A percentile compares a stretch with the other conserved stretches of the same genome.
Conservation (phyloP, 202 grass and related monocot species). For the Brachypodium distachyon region DNA sequence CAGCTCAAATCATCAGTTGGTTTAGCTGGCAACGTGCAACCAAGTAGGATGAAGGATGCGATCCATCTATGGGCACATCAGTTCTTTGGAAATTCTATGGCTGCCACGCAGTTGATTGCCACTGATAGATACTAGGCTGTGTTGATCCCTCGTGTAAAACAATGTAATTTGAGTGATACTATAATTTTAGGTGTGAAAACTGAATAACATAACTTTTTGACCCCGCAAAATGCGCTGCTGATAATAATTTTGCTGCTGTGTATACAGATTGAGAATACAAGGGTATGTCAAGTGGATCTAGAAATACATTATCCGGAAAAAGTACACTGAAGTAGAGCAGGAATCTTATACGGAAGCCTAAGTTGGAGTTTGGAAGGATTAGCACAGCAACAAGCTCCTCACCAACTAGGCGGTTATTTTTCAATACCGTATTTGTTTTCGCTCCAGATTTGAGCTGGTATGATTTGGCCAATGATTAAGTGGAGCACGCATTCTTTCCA, state of each 20-base stretch:
- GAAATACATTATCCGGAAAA: neutral
- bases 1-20: neutral
- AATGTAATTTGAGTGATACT: neutral
- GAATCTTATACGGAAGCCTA: neutral
- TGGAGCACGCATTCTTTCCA: neutral
- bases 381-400: neutral
- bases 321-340: neutral
- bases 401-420: neutral
- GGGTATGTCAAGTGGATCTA: neutral
- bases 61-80: neutral
- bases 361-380: neutral
- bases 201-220: neutral
- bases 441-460: conserved; percentile 5
- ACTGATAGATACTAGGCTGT: neutral
- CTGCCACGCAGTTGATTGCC: neutral
- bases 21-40: neutral
- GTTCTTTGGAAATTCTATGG: neutral
- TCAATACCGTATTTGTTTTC: conserved; percentile 14
- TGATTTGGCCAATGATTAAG: conserved; percentile 4
- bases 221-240: neutral
- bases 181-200: no score
- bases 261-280: conserved; percentile 20
- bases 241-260: neutral
- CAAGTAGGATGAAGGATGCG: neutral
- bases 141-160: neutral